phyloP scores from a whole-genome alignment of 2,329 filamentous ascomycete species.

The Pseudogymnoascus sp. region DNA sequence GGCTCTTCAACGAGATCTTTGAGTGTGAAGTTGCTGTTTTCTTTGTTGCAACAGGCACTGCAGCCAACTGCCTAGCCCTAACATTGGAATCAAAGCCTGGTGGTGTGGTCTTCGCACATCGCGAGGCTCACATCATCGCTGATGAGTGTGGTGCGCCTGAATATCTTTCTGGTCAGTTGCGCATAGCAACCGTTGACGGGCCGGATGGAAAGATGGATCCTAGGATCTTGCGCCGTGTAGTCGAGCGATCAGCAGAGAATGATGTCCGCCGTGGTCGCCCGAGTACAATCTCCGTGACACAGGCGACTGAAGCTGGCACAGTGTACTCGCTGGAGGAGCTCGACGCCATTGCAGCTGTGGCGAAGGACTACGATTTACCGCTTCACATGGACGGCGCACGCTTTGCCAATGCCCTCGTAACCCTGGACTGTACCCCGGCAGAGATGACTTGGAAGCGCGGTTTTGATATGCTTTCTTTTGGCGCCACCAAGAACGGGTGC shows the following conservation, averaged over 20 bases:
- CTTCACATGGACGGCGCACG: neutral
- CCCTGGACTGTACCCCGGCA: neutral
- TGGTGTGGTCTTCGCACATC: neutral
- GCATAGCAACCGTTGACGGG: neutral
- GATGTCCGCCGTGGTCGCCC: neutral
- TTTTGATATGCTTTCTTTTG: neutral
- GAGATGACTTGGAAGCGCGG: neutral
- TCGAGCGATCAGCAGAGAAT: neutral
- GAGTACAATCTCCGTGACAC: neutral
- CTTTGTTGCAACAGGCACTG: neutral
- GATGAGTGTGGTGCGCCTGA: neutral
- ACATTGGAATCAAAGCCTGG: neutral
- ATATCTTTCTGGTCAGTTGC: neutral
- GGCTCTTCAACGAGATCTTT: neutral
- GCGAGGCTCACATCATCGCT: neutral
- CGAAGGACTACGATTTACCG: neutral
- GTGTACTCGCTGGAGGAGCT: neutral
- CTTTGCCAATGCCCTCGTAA: neutral
- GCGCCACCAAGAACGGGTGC: neutral
- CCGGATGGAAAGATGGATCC: neutral
- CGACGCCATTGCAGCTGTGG: neutral
- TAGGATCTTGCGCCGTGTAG: neutral
- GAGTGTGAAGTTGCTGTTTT: neutral
- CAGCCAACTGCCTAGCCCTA: neutral
- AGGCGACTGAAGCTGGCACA: neutral